A percentile compares a stretch with the other conserved stretches of the same genome.
These are phyloP conservation scores for Juglanconis juglandina DNA, from an alignment of 2,329 filamentous ascomycete genomes.

Conservation along the genomic window DNA sequence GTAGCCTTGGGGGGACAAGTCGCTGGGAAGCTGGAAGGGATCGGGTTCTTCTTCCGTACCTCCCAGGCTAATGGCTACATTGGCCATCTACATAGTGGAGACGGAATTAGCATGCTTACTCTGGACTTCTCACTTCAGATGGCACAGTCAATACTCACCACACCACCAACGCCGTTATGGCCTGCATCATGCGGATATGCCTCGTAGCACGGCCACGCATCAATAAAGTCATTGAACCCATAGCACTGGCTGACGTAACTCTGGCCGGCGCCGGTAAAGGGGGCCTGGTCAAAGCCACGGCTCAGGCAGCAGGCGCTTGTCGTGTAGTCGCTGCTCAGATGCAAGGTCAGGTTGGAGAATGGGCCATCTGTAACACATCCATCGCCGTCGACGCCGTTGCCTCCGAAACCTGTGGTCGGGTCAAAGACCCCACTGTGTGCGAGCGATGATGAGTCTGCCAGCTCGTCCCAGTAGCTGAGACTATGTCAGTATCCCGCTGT, in stretches of 20 bases:
- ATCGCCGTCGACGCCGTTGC: slow-evolving; percentile 23
- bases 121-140: background rate
- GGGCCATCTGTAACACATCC: slow-evolving; percentile 32
- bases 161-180: slow-evolving; percentile 22
- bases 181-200: slow-evolving; percentile 22
- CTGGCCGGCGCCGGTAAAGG: background rate
- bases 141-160: slow-evolving; percentile 1
- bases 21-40: too few relatives aligned
- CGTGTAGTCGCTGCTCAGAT: slow-evolving; percentile 10
- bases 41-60: background rate
- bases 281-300: background rate
- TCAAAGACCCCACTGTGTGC: slow-evolving; percentile 24
- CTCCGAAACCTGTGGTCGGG: slow-evolving; percentile 30
- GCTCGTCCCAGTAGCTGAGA: slow-evolving; percentile 33
- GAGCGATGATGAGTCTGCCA: slow-evolving; percentile 19
- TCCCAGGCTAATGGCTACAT: background rate
- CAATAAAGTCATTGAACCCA: slow-evolving; percentile 10
- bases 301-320: background rate
- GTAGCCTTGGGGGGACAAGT: too few relatives aligned
- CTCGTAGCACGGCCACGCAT: slow-evolving; percentile 24
- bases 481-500: background rate
- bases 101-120: background rate
- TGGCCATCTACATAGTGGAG: background rate
- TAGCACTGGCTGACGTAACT: background rate
- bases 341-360: slow-evolving; percentile 31